A percentile compares a stretch with the other conserved stretches of the same genome.
phyloP scores from a whole-genome alignment of 805 yeast species.

The Cyberlindnera americana region DNA sequence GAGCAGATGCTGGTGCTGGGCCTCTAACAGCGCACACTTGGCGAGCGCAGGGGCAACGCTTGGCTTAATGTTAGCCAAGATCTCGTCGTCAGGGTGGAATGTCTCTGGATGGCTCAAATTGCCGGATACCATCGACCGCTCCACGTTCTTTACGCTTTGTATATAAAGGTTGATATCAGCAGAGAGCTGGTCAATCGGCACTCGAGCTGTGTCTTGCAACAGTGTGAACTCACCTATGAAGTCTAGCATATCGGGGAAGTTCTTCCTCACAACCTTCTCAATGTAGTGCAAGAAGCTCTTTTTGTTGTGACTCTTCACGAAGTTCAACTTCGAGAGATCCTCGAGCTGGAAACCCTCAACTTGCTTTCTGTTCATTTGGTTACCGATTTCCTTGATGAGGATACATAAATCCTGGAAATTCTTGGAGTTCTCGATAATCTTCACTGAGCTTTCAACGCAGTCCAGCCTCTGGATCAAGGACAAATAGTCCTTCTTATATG shows the following conservation, averaged over 20 bases:
- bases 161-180: constrained; percentile 66
- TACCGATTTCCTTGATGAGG: constrained; percentile 87
- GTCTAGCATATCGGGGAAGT: constrained; percentile 72
- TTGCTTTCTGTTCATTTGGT: constrained; percentile 95
- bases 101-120: constrained; percentile 73
- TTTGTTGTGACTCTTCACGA: constrained; percentile 86
- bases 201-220: constrained; percentile 53
- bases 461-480: constrained; percentile 67
- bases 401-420: constrained; percentile 72
- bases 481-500: constrained; percentile 73
- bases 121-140: constrained; percentile 73
- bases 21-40: constrained; percentile 60
- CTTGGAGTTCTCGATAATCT: constrained; percentile 59
- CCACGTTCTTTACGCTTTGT: constrained; percentile 62
- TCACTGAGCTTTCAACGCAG: constrained; percentile 69
- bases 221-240: constrained; percentile 69
- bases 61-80: constrained; percentile 56
- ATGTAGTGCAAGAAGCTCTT: constrained; percentile 89
- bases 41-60: constrained; percentile 72
- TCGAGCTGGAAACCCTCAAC: constrained; percentile 90
- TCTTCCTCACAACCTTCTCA: constrained; percentile 79
- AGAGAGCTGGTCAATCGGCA: constrained; percentile 78
- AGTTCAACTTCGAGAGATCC: constrained; percentile 84
- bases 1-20: constrained; percentile 59
- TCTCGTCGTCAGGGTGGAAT: constrained; percentile 82